These are phyloP conservation scores for Chamaecyparis obtusa DNA, from an alignment of 75 land plant genomes.

Conservation along the genomic window DNA sequence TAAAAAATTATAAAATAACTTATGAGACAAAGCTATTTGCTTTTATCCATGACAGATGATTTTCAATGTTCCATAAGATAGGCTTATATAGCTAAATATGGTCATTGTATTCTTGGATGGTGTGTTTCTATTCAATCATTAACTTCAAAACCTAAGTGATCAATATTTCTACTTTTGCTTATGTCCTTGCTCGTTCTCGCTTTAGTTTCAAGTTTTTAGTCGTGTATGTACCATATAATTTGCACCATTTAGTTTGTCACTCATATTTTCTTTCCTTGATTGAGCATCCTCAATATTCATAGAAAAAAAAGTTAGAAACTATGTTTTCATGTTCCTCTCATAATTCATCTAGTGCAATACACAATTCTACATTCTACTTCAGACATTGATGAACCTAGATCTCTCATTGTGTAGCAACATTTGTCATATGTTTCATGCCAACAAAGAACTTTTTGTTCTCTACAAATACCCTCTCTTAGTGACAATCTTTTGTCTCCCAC, in stretches of 20 bases:
- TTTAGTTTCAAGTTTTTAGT: conserved; percentile 57
- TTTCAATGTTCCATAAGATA: conserved; percentile 53
- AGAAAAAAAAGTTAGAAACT: not conserved
- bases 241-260: not conserved
- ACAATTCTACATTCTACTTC: conserved; percentile 77
- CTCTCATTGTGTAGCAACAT: too few species aligned
- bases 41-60: conserved; percentile 41
- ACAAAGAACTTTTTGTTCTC: too few species aligned
- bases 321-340: conserved; percentile 48
- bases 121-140: conserved; percentile 59
- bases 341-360: conserved; percentile 52
- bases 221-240: conserved; percentile 14
- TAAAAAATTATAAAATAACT: not conserved
- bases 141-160: conserved; percentile 71
- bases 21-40: conserved; percentile 12
- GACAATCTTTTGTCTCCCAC: too few species aligned
- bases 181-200: conserved; percentile 68
- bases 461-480: too few species aligned
- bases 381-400: conserved; percentile 93
- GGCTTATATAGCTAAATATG: conserved; percentile 71
- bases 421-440: too few species aligned
- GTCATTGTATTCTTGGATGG: conserved; percentile 57
- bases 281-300: not conserved
- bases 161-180: conserved; percentile 68
- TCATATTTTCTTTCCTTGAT: not conserved